Evolutionary conservation across 306 rosid species (phyloP).

Genomic region (Glycine tomentella): DNA sequence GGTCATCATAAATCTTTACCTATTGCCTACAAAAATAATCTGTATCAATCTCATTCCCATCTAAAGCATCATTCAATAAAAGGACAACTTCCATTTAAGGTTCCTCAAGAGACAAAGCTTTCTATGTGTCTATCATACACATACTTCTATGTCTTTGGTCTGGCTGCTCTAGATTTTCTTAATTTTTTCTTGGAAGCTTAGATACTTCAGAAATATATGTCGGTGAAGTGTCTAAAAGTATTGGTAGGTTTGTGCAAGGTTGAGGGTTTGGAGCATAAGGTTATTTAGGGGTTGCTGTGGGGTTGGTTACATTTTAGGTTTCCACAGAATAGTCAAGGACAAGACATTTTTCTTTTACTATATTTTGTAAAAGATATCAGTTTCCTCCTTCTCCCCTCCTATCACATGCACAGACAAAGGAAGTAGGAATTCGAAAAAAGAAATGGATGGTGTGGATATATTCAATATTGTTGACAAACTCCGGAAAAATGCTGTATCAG

Average conservation of each 20-base stretch:
- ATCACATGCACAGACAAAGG: conserved; percentile 18
- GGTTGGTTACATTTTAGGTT: conserved; percentile 42
- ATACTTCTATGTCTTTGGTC: neutral
- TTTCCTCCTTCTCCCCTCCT: neutral
- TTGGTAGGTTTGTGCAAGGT: conserved; percentile 8
- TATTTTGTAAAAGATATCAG: conserved; percentile 26
- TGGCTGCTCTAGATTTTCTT: neutral
- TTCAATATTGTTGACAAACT: conserved; percentile 21
- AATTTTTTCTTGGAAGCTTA: neutral
- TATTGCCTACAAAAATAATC: neutral
- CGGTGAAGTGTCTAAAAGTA: neutral
- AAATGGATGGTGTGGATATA: conserved; percentile 4
- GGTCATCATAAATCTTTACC: neutral
- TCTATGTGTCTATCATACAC: neutral
- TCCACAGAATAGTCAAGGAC: conserved; percentile 11
- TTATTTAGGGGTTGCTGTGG: conserved; percentile 32
- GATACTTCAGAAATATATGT: neutral
- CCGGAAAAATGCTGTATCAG: conserved; percentile 28
- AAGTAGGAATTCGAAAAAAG: neutral
- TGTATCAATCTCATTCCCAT: neutral
- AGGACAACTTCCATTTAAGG: neutral
- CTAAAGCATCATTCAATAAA: neutral
- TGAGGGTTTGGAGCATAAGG: conserved; percentile 28
- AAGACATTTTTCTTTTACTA: conserved; percentile 20
- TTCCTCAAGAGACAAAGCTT: neutral